Evolutionary conservation across 805 yeast species (phyloP).

Genomic region (Ogataea kodamae): DNA sequence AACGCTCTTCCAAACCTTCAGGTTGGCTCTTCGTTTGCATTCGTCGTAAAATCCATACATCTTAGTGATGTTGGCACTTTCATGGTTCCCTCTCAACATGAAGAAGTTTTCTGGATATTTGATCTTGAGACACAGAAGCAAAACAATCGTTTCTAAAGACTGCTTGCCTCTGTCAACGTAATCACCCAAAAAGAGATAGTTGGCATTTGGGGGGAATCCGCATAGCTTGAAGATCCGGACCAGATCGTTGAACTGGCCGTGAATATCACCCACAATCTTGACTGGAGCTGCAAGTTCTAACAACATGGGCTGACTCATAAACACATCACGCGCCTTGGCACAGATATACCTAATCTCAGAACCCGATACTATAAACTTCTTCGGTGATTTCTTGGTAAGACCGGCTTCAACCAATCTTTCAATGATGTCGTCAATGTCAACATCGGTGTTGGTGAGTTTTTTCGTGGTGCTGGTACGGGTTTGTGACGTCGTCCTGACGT

Average conservation of each 20-base stretch:
- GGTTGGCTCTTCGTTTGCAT: conserved; percentile 49
- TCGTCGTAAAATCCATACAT: conserved; percentile 62
- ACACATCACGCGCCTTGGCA: conserved; percentile 55
- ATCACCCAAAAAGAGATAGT: conserved; percentile 55
- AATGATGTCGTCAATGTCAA: conserved; percentile 62
- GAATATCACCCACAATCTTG: conserved; percentile 80
- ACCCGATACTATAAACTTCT: conserved; percentile 47
- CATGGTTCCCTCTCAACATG: conserved; percentile 59
- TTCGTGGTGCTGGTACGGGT: background rate
- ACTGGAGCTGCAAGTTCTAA: conserved; percentile 72
- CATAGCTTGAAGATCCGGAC: conserved; percentile 53
- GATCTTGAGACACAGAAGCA: conserved; percentile 50
- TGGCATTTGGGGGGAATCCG: conserved; percentile 57
- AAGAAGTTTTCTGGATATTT: conserved; percentile 60
- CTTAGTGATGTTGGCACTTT: conserved; percentile 54
- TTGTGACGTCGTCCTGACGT: background rate
- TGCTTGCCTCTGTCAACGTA: conserved; percentile 60
- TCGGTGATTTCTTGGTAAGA: conserved; percentile 38
- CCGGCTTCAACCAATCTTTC: conserved; percentile 56
- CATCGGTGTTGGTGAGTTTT: conserved; percentile 3
- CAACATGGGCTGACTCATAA: conserved; percentile 61
- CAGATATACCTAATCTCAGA: conserved; percentile 57
- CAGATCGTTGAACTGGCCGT: conserved; percentile 60
- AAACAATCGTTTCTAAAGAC: conserved; percentile 51
- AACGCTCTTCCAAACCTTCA: conserved; percentile 48